Evolutionary conservation across 805 yeast species (phyloP).

Genomic region (Geotrichum ghanense): DNA sequence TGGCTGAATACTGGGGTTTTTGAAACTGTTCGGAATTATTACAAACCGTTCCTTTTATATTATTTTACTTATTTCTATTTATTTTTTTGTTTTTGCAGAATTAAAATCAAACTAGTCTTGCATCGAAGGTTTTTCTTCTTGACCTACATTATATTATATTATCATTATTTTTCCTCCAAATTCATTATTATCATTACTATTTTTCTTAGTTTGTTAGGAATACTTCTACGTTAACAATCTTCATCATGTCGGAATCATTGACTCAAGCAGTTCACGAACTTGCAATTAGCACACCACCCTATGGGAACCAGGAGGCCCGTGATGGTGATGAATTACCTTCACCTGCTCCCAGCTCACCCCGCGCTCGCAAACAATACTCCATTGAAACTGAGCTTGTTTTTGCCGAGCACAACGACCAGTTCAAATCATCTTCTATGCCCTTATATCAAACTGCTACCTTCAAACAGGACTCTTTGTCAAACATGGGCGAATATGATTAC

Average conservation of each 20-base stretch:
- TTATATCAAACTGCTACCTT: constrained; percentile 92
- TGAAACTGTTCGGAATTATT: too few relatives aligned
- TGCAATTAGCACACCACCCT: not conserved
- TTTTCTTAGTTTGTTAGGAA: too few relatives aligned
- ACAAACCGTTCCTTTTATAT: too few relatives aligned
- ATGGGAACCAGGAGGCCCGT: not conserved
- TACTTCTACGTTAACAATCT: too few relatives aligned
- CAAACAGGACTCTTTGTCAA: constrained; percentile 60
- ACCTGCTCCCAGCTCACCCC: constrained; percentile 28
- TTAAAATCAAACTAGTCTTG: too few relatives aligned
- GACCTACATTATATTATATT: too few relatives aligned
- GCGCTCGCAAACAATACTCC: constrained; percentile 30
- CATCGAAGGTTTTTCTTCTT: too few relatives aligned
- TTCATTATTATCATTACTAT: too few relatives aligned
- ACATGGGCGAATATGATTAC: constrained; percentile 75
- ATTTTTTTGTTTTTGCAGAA: too few relatives aligned
- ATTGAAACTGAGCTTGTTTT: constrained; percentile 64
- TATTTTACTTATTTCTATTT: too few relatives aligned
- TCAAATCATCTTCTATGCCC: constrained; percentile 77
- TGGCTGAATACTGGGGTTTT: too few relatives aligned
- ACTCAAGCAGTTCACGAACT: not conserved
- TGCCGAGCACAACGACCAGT: constrained; percentile 51
- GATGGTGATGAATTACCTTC: constrained; percentile 21
- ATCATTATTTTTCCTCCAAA: too few relatives aligned
- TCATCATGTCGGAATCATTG: not conserved